Base-by-base conservation (phyloP, 352 stramenopile genomes). In the Pythium vanterpoolii region DNA sequence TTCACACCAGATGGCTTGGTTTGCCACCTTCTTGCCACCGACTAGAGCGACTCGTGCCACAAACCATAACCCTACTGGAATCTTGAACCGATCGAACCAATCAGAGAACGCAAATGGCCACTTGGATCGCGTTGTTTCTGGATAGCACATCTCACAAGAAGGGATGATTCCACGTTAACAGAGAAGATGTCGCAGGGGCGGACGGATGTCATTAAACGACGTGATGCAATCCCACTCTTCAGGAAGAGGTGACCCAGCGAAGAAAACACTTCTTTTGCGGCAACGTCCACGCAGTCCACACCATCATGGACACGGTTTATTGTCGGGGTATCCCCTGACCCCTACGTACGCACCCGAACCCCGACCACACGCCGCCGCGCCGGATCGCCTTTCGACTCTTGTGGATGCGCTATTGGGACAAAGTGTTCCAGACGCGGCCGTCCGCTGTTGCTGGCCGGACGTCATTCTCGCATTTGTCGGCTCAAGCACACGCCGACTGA, bases 381-480 rank as follows among this genome's bases (percentile, higher is more conserved):
- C 11, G 8, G 21, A 16, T 6, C 13, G 42, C 43, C 23, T 5
- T 11, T 24, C 14, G 21, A 46, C 18, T 24, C 19, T 49, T 46
- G 47, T 24, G 49, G 45, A 47, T 4, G 36, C 36, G 5, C 49
- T 36, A 9, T 23, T 44, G 43, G 24, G 28, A 39, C 36, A 50
- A 27, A 54, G 21, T 47, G 33, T 38, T 36, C 3, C n/a, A 10
- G 7, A 11, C 8, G 10, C 19, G 14, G 19, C 27, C 18, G 42
- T 52, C 46, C 45, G 36, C 56, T 14, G 47, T 46, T 52, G 56
- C 47, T 42, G 18, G 6, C 14, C 2, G 26, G 21, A 18, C 16
- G 47, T 42, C 54, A 69, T 63, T 69, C 51, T 30, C 48, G 46
- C 31, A 69, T 64, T 61, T 53, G 42, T 50, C 49, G 26, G 13